A percentile compares a stretch with the other conserved stretches of the same genome.
phyloP scores from a whole-genome alignment of 1,284 basidiomycete species.

The Phellinidium pouzarii region DNA sequence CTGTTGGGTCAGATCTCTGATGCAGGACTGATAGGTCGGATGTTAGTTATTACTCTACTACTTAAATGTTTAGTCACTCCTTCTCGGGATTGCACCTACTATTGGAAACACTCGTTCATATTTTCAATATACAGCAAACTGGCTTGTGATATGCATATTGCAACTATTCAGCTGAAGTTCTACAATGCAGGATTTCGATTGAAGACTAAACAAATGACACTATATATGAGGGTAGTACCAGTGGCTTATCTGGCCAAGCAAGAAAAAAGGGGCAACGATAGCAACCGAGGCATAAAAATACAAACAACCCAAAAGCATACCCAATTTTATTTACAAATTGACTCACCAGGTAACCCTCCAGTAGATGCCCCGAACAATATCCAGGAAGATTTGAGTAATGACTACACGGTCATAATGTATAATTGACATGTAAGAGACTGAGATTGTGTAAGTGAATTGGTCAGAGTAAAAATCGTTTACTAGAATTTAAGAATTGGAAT shows the following conservation, averaged over 20 bases:
- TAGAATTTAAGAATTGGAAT: no score
- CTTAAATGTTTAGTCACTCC: constrained; percentile 8
- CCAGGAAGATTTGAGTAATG: no score
- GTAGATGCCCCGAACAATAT: no score
- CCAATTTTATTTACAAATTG: no score
- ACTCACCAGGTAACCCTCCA: no score
- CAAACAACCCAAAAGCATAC: no score
- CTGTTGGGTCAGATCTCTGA: constrained; percentile 41
- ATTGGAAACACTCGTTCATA: constrained; percentile 2
- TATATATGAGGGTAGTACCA: background rate
- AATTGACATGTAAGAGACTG: no score
- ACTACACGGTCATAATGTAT: no score
- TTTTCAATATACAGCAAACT: background rate
- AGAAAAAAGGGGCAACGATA: background rate
- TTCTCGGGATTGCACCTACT: background rate
- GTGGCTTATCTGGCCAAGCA: background rate
- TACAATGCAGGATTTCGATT: background rate
- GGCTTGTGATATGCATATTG: background rate
- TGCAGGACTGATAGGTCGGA: background rate
- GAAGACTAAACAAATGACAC: background rate
- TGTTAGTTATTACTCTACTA: background rate
- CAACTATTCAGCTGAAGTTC: background rate
- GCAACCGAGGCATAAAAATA: background rate
- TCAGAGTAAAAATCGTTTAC: no score
- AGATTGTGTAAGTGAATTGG: no score